A percentile compares a stretch with the other conserved stretches of the same genome.
Evolutionary conservation across 257 asterid genomes (phyloP).

Genomic region (Petrea volubilis): DNA sequence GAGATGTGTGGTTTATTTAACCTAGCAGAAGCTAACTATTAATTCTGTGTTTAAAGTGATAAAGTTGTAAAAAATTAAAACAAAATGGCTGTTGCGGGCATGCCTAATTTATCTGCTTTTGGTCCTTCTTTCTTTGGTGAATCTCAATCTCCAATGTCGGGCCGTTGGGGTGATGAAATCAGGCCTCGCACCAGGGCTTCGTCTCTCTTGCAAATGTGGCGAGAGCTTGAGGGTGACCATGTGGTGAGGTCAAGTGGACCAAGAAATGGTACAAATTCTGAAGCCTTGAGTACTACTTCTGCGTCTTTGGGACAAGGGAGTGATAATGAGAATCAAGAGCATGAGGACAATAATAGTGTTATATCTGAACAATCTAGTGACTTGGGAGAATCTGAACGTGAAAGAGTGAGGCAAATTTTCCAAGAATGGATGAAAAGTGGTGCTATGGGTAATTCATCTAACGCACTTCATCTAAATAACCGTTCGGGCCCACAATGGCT

Average conservation of each 20-base stretch:
- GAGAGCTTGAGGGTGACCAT: constrained; percentile 79
- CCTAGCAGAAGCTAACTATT: constrained; percentile 21
- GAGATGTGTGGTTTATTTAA: constrained; percentile 28
- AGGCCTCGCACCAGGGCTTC: constrained; percentile 61
- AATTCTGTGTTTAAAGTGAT: constrained; percentile 17
- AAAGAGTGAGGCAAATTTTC: constrained; percentile 75
- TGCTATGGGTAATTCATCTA: constrained; percentile 38
- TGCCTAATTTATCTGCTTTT: constrained; percentile 60
- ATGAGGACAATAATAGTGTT: constrained; percentile 53
- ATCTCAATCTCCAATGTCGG: constrained; percentile 45
- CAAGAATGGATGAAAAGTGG: constrained; percentile 78
- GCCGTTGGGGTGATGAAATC: constrained; percentile 42
- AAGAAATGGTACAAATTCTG: constrained; percentile 31
- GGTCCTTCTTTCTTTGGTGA: constrained; percentile 63
- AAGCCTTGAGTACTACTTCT: constrained; percentile 33
- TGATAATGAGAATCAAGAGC: constrained; percentile 39
- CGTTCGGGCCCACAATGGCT: constrained; percentile 48
- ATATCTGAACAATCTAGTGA: constrained; percentile 69
- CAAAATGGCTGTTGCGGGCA: constrained; percentile 78
- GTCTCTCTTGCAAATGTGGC: constrained; percentile 85
- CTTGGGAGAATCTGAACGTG: constrained; percentile 74
- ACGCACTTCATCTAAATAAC: constrained; percentile 26
- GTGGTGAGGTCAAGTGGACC: constrained; percentile 44
- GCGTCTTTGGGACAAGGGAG: constrained; percentile 42
- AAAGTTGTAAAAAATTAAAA: not conserved